These are phyloP conservation scores for Aphanocladium album DNA, from an alignment of 2,329 filamentous ascomycete genomes.

Conservation along the genomic window DNA sequence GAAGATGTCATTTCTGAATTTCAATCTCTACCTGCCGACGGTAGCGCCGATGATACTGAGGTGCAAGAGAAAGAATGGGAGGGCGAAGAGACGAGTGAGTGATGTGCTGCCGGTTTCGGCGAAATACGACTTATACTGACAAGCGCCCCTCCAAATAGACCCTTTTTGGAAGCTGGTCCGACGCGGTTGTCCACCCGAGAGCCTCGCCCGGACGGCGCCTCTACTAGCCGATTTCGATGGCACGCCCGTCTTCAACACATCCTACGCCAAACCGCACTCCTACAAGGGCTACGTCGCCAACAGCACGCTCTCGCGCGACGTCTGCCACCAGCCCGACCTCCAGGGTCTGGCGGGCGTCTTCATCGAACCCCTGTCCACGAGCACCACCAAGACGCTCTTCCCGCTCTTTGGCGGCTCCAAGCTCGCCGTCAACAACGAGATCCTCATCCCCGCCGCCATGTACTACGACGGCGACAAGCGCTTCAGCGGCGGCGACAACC, in stretches of 20 bases:
- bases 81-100: conserved; percentile 46
- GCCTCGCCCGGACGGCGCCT: conserved; percentile 48
- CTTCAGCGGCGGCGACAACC: conserved; percentile 53
- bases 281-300: conserved; percentile 57
- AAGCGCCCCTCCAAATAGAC: conserved; percentile 27
- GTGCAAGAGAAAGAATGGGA: conserved; percentile 45
- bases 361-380: conserved; percentile 53
- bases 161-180: conserved; percentile 54
- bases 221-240: conserved; percentile 40
- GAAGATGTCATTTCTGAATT: conserved; percentile 42
- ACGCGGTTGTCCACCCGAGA: conserved; percentile 58
- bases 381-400: conserved; percentile 52
- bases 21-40: conserved; percentile 35
- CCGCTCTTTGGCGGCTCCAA: conserved; percentile 68
- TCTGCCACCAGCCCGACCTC: conserved; percentile 62
- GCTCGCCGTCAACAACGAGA: conserved; percentile 64
- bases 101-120: background rate
- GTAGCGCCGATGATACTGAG: conserved; percentile 28
- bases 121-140: background rate
- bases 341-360: conserved; percentile 60
- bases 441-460: conserved; percentile 64
- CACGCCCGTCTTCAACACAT: conserved; percentile 40
- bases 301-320: conserved; percentile 53
- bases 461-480: conserved; percentile 61
- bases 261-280: conserved; percentile 43